Percentiles rank a stretch among this genome's conserved stretches.
Evolutionary conservation across 2,329 filamentous ascomycete species (phyloP).

Genomic region (Madurella fahalii): DNA sequence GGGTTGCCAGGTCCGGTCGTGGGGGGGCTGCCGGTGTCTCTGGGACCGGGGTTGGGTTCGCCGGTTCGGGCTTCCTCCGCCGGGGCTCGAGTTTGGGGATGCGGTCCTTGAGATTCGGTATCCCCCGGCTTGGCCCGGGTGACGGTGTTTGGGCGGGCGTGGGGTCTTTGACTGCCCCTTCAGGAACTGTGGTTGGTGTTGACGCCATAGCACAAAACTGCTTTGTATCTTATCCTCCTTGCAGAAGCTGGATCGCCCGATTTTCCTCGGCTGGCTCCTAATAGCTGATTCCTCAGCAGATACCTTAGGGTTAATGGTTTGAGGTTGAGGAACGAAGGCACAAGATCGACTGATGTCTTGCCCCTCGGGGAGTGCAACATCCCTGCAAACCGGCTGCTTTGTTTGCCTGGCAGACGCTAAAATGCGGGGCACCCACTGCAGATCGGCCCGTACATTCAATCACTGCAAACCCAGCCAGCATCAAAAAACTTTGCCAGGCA

Average conservation of each 20-base stretch:
- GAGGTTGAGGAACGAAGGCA: constrained; percentile 7
- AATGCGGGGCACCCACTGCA: constrained; percentile 22
- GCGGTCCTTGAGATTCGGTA: constrained; percentile 51
- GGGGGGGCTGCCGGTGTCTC: constrained; percentile 69
- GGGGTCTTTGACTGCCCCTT: neutral
- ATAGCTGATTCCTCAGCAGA: neutral
- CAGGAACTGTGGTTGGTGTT: constrained; percentile 2
- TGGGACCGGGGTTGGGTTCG: constrained; percentile 62
- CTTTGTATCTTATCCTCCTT: neutral
- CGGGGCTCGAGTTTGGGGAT: constrained; percentile 67
- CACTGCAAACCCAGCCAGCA: constrained; percentile 19
- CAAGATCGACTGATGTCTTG: constrained; percentile 9
- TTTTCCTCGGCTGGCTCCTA: neutral
- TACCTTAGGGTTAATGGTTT: neutral
- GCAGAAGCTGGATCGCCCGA: neutral
- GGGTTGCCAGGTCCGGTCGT: constrained; percentile 57
- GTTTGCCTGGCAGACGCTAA: constrained; percentile 13
- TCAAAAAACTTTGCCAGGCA: constrained; percentile 10
- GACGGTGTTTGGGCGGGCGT: neutral
- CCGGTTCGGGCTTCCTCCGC: constrained; percentile 44
- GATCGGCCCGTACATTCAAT: constrained; percentile 15
- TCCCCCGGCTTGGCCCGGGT: constrained; percentile 22
- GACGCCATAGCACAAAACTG: constrained; percentile 4
- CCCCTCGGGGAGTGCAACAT: constrained; percentile 10
- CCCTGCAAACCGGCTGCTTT: constrained; percentile 13